Evolutionary conservation across 2,329 filamentous ascomycete genomes (phyloP).

Genomic region (Xylariaceae sp.): DNA sequence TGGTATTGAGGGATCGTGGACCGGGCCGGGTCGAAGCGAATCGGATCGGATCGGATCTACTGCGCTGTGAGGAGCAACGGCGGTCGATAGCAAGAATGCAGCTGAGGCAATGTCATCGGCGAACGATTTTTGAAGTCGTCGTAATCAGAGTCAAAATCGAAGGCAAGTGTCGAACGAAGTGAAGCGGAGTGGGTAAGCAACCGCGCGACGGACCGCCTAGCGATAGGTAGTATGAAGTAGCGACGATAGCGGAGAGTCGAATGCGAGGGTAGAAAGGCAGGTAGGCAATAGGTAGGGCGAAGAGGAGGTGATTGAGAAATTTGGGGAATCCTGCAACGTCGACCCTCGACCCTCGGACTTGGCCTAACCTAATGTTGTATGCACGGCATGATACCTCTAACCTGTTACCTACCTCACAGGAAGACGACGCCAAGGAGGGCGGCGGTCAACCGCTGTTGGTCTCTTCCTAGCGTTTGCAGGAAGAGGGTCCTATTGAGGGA

Average conservation of each 20-base stretch:
- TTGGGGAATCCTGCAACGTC: conserved; percentile 3
- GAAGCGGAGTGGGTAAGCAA: neutral
- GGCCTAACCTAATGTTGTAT: too few species aligned
- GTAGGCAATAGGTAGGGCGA: too few species aligned
- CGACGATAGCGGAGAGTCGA: neutral
- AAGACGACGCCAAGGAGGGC: neutral
- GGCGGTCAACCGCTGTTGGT: conserved; percentile 6
- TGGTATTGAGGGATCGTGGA: conserved; percentile 13
- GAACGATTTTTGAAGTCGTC: too few species aligned
- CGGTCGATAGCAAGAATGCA: neutral
- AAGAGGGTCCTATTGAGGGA: conserved; percentile 14
- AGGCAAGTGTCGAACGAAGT: neutral
- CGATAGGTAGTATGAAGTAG: neutral
- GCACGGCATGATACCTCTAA: too few species aligned
- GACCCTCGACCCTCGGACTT: neutral
- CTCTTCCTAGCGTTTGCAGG: conserved; percentile 14
- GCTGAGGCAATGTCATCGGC: neutral
- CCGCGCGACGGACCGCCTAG: too few species aligned
- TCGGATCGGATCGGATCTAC: conserved; percentile 3
- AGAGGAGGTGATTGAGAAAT: conserved; percentile 13
- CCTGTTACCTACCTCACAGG: too few species aligned
- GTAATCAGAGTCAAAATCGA: too few species aligned
- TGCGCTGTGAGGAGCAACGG: conserved; percentile 2
- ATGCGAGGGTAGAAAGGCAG: neutral
- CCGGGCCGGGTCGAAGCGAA: too few species aligned